Base-by-base conservation (phyloP, 176 grass and related monocot genomes). In the Oryza coarctata region DNA sequence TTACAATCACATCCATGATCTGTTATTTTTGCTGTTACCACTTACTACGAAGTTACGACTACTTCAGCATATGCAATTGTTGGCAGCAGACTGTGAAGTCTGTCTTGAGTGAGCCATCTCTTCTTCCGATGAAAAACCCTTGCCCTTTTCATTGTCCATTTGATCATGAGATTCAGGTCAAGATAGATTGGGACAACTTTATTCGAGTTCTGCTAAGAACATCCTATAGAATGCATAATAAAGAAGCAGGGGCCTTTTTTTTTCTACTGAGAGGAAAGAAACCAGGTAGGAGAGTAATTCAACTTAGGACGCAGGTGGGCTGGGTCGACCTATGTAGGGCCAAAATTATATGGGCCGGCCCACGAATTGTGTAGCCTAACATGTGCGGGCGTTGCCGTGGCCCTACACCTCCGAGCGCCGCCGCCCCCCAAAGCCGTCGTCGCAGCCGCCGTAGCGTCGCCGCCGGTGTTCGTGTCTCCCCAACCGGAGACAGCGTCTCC, bases 21-120 rank as follows among this genome's bases (percentile, higher is more conserved):
- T 45, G 0, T 74, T 61, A 6, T 43, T 68, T 88, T 30, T 68
- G 23, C 6, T 62, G 29, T 74, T 26, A 52, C 6, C 49, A 52
- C 6, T 52, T 74, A 31, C 27, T 23, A 13, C 60, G n/a, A n/a
- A n/a, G n/a, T n/a, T n/a, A n/a, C n/a, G n/a, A n/a, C n/a, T 80
- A 70, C 39, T 63, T 70, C 29, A 64, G 44, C 71, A 76, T 80
- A 39, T 81, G 27, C 39, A 55, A 23, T 75, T 25, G 63, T 3
- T 33, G 61, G 52, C 36, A 67, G 22, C 18, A 52, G 49, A 22
- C 49, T 52, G 49, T 50, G 3, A 52, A 8, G 27, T 76, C 55
- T 67, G n/a, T 75, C 38, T 35, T 27, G 25, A 2, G 27, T 66
- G 5, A 58, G 5, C 35, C 30, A 52, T 66, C 30, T 10, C 50